phyloP scores from a whole-genome alignment of 441 rosid genomes.

The Croton laevigatus region DNA sequence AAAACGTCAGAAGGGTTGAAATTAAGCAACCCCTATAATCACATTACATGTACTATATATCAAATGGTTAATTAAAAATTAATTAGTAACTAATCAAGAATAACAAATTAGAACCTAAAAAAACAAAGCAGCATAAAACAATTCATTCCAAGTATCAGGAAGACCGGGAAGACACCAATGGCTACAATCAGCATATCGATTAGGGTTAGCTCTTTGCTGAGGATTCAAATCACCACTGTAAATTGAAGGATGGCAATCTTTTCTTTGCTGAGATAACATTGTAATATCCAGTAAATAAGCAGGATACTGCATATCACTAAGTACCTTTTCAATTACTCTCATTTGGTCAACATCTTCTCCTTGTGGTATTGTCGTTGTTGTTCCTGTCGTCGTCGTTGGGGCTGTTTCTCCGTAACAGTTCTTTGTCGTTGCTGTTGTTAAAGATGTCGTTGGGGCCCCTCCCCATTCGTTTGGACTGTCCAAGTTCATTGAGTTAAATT shows the following conservation, averaged over 20 bases:
- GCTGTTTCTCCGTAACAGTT: conserved; percentile 79
- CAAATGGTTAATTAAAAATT: too few relatives aligned
- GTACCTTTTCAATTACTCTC: conserved; percentile 61
- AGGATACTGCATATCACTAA: conserved; percentile 52
- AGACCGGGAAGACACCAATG: conserved; percentile 99
- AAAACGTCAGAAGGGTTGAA: too few relatives aligned
- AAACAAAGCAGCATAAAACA: conserved; percentile 63
- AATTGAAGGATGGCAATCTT: conserved; percentile 87
- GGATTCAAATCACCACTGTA: conserved; percentile 78
- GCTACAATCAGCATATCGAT: conserved; percentile 83
- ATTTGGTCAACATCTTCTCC: conserved; percentile 60
- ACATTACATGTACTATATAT: too few relatives aligned
- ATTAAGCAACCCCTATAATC: too few relatives aligned
- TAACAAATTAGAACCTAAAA: conserved; percentile 6
- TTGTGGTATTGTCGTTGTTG: conserved; percentile 46
- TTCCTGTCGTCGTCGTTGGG: conserved; percentile 52
- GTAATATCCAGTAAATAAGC: conserved; percentile 72
- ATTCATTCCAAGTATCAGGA: conserved; percentile 92
- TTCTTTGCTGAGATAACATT: conserved; percentile 74
- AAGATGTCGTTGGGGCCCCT: conserved; percentile 31
- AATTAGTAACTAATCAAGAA: too few relatives aligned
- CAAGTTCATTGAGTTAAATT: not conserved
- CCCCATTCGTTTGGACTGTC: conserved; percentile 81
- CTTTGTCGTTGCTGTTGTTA: conserved; percentile 30
- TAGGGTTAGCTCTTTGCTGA: conserved; percentile 58